A percentile compares a stretch with the other conserved stretches of the same genome.
These are phyloP conservation scores for Aspergillus quadricinctus DNA, from an alignment of 2,329 filamentous ascomycete genomes.

Conservation along the genomic window DNA sequence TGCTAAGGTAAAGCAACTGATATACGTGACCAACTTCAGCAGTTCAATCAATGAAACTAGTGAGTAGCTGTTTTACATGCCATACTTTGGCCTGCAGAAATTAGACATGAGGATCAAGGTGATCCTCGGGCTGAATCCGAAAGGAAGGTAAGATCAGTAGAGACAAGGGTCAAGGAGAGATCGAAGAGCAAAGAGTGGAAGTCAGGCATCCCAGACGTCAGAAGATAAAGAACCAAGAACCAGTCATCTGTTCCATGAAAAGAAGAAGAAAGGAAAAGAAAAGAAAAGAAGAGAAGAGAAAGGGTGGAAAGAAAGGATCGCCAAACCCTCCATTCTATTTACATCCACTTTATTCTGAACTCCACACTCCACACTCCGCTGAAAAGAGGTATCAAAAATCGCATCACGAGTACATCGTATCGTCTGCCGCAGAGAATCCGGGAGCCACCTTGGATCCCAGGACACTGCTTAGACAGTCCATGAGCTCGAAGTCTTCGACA, in stretches of 20 bases:
- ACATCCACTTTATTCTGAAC: background rate
- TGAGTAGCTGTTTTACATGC: background rate
- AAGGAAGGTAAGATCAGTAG: background rate
- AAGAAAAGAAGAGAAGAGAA: background rate
- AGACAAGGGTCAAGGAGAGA: background rate
- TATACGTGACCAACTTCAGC: background rate
- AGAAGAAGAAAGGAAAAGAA: background rate
- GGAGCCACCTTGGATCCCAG: slow-evolving; percentile 45
- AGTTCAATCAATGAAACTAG: background rate
- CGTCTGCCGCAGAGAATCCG: slow-evolving; percentile 24
- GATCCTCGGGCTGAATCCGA: background rate
- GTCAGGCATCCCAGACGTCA: background rate
- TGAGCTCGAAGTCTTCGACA: slow-evolving; percentile 61
- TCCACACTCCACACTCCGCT: background rate
- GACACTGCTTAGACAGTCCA: slow-evolving; percentile 70
- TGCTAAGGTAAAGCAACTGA: background rate
- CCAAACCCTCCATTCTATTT: background rate
- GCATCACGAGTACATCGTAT: slow-evolving; percentile 30
- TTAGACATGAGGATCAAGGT: background rate
- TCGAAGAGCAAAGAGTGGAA: background rate
- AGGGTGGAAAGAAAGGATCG: background rate
- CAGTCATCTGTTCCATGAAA: background rate
- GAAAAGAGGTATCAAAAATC: background rate
- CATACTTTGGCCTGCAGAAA: background rate
- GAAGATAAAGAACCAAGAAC: background rate